Evolutionary conservation across 129 eudicot genomes (phyloP), one percentile per base, ranked within the genome.

Genomic region (Flaveria sonorensis): DNA sequence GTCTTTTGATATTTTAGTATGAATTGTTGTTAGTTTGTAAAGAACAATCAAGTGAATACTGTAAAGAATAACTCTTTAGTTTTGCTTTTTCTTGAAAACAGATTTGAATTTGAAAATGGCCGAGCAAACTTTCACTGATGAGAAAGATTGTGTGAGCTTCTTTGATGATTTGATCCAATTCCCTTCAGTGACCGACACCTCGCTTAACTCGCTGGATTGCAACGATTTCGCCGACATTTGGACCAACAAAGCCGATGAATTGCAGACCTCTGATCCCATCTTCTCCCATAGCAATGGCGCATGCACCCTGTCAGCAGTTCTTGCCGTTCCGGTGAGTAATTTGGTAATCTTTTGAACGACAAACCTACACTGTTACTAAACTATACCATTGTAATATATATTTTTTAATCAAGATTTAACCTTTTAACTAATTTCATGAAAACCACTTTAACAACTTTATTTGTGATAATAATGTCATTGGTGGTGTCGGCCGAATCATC

Each of bases 321-420:
- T 90, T 39, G 80, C 96, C 13, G 92, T 93, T 81, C 97, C 96
- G 91, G 98, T 93, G 86, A 82, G 90, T 48, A 62, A 2, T 71
- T 36, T 36, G 7, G 40, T 36, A 36, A 36, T 6, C 5, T 36
- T 32, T 36, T 6, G 5, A 36, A 36, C 1, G 1, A 32, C 39
- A 32, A 32, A 32, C 39, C 39, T 0, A 4, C 39, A 4, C 40
- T 0, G 1, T 6, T 36, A 6, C 7, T 36, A 36, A 36, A 36
- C 40, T 36, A 36, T 6, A 36, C 7, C 7, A 36, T 36, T 36
- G 40, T 36, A 36, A 36, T 36, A 36, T 36, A 30, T 4, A 4
- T 36, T 36, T 4, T 24, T 24, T 24, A 0, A 0, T 6, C 5
- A 36, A 36, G 40, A 4, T 36, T 36, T 36, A 36, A 36, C 40